phyloP scores from a whole-genome alignment of 169 alveolate genomes.

The Cyclospora cayetanensis region DNA sequence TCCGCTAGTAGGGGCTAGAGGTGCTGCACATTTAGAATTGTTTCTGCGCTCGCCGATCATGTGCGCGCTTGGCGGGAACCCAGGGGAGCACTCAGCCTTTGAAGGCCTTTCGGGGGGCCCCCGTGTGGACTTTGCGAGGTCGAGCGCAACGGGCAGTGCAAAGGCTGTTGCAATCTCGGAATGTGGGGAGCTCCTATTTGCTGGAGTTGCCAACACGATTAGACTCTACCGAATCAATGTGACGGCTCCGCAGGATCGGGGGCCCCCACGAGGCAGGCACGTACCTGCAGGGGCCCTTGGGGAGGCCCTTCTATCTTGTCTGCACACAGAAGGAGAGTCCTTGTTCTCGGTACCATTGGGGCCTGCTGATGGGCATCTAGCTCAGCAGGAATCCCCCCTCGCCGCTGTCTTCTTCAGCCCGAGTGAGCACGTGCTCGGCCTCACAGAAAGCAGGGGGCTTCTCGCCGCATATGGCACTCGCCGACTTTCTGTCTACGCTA shows the following conservation, averaged over 20 bases:
- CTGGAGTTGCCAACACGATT: slow-evolving; percentile 1
- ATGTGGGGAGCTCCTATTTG: not conserved
- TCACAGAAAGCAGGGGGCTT: not conserved
- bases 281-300: slow-evolving; percentile 22
- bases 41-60: too few species aligned
- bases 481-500: not conserved
- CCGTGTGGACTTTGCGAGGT: not conserved
- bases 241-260: not conserved
- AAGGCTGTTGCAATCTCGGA: not conserved
- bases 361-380: not conserved
- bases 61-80: too few species aligned
- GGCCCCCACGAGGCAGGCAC: not conserved
- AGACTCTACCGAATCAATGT: not conserved
- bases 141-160: not conserved
- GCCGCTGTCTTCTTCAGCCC: slow-evolving; percentile 12
- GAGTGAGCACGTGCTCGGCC: not conserved
- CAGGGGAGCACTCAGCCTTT: too few species aligned
- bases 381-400: slow-evolving; percentile 3
- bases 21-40: too few species aligned
- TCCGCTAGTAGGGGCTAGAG: too few species aligned
- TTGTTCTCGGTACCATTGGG: not conserved
- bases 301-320: not conserved
- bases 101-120: too few species aligned
- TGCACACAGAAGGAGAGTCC: not conserved
- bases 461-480: not conserved